Conservation (phyloP, 2,329 filamentous ascomycete species). For the Nemania abortiva region DNA sequence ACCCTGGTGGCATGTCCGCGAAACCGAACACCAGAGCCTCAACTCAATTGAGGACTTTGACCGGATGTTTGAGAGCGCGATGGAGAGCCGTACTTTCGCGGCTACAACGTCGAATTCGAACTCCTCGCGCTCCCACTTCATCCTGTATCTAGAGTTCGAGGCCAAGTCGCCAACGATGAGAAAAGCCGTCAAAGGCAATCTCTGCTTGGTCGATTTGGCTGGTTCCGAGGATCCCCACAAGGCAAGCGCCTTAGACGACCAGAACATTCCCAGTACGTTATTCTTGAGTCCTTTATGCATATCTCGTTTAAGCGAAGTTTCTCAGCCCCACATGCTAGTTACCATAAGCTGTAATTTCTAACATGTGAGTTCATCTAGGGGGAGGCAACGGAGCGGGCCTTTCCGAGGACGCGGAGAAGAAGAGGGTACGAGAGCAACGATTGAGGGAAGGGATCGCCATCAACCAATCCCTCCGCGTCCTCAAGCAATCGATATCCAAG, state of each 20-base stretch:
- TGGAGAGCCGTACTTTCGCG: slow-evolving; percentile 87
- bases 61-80: slow-evolving; percentile 79
- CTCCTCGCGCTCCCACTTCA: slow-evolving; percentile 91
- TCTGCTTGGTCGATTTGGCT: slow-evolving; percentile 83
- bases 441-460: slow-evolving; percentile 43
- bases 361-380: neutral
- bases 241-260: slow-evolving; percentile 6
- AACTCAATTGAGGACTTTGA: slow-evolving; percentile 84
- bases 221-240: slow-evolving; percentile 26
- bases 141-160: slow-evolving; percentile 86
- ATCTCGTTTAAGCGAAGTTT: too few relatives aligned
- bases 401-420: neutral
- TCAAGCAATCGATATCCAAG: slow-evolving; percentile 15
- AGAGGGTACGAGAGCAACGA: slow-evolving; percentile 2
- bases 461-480: slow-evolving; percentile 41
- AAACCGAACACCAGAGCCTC: slow-evolving; percentile 58
- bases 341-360: neutral
- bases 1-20: slow-evolving; percentile 28
- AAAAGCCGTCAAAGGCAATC: slow-evolving; percentile 86
- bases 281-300: too few relatives aligned
- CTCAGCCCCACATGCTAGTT: too few relatives aligned
- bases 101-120: slow-evolving; percentile 93
- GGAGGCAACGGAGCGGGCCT: neutral
- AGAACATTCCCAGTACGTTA: neutral
- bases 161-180: slow-evolving; percentile 66